Base-by-base conservation (phyloP, 225 moss, liverwort and hornwort genomes). In the Marchantia polymorpha region DNA sequence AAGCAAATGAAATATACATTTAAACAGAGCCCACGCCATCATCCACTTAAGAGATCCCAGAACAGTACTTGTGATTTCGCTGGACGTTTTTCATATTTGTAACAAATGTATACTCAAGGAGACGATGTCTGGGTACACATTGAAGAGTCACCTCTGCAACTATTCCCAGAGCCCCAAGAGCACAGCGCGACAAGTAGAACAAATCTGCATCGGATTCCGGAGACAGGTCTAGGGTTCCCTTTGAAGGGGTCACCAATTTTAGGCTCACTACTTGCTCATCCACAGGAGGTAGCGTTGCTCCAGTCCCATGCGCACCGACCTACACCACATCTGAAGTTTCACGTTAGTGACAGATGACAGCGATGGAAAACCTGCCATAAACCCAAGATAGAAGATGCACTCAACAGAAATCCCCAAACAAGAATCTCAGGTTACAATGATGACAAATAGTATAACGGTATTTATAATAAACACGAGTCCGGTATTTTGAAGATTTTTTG, bases 281-380 rank as follows among this genome's bases (percentile, higher is more conserved):
- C 50, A 99, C 93, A n/a, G 97, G 91, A 72, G 97, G 93, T 25
- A 99, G 63, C 60, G 48, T 90, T 77, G 91, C 93, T 84, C 97
- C 97, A 58, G 94, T 99, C 84, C 97, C 97, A 89, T 99, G 97
- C 72, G 94, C 97, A 83, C 97, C 95, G 58, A 99, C 95, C 97
- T 99, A 82, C 77, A 82, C 72, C 49, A 79, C 19, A 68, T 19
- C 76, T 78, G 67, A 73, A 58, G 17, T 14, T 53, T 67, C 56
- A 51, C 50, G 52, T 77, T 25, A 65, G 66, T 46, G 39, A 15
- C 31, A 10, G 51, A 71, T 49, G n/a, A 19, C 50, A 0, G n/a
- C 3, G 19, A 14, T 10, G 51, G 17, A 49, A 22, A n/a, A 71
- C 71, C n/a, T 61, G 6, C 6, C 61, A 22, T 61, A 7, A 61